phyloP scores from a whole-genome alignment of 2,329 filamentous ascomycete genomes.

The Tolypocladium amazonense region DNA sequence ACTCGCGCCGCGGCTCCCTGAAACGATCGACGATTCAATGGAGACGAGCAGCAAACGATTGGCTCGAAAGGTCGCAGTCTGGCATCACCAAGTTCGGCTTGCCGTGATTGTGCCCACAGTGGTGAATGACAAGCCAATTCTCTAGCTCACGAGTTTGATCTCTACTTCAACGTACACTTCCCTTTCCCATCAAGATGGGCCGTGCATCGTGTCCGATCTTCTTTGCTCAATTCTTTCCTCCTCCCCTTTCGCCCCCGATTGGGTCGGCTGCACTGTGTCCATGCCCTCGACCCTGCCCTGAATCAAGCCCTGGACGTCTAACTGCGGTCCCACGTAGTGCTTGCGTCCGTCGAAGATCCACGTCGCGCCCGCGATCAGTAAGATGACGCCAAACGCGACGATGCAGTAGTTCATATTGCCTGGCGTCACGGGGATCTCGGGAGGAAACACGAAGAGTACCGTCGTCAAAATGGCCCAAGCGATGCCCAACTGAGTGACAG shows the following conservation, averaged over 20 bases:
- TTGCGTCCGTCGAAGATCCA: slow-evolving; percentile 41
- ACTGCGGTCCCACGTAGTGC: slow-evolving; percentile 28
- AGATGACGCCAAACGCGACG: slow-evolving; percentile 35
- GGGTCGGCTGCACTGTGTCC: not conserved
- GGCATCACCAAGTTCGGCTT: not conserved
- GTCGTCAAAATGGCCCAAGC: slow-evolving; percentile 60
- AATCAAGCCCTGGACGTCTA: slow-evolving; percentile 9
- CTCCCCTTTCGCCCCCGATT: not conserved
- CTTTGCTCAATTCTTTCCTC: not conserved
- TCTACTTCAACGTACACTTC: not conserved
- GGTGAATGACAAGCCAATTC: not conserved
- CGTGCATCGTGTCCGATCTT: not conserved
- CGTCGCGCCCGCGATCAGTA: slow-evolving; percentile 30
- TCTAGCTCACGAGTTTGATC: not conserved
- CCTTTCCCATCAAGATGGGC: not conserved
- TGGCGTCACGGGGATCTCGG: slow-evolving; percentile 49
- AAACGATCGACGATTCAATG: not conserved
- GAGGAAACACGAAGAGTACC: slow-evolving; percentile 66
- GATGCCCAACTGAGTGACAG: slow-evolving; percentile 36
- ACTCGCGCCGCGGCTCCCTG: not conserved
- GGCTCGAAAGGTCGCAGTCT: not conserved
- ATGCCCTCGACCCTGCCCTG: slow-evolving; percentile 3
- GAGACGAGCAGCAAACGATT: not conserved
- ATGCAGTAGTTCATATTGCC: slow-evolving; percentile 57
- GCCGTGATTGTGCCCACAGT: not conserved